These are phyloP conservation scores for Aspergillus flavus DNA, from an alignment of 2,329 filamentous ascomycete species.

Conservation along the genomic window DNA sequence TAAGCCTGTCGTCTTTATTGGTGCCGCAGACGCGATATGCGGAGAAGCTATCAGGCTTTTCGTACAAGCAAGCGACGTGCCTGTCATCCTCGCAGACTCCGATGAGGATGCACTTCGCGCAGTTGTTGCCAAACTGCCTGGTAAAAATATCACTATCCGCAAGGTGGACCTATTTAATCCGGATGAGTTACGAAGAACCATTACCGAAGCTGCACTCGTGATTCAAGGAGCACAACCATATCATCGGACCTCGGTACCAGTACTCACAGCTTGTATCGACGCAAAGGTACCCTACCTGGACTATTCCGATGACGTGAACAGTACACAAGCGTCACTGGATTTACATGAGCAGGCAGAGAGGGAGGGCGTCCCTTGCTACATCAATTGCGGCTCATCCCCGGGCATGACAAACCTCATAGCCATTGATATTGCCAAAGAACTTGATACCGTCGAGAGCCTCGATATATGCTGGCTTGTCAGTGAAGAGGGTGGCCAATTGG, in stretches of 20 bases:
- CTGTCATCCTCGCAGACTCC: not conserved
- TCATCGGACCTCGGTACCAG: not conserved
- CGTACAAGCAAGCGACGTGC: not conserved
- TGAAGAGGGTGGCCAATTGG: not conserved
- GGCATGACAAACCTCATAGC: not conserved
- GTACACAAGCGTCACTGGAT: not conserved
- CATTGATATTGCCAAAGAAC: not conserved
- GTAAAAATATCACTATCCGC: not conserved
- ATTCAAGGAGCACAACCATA: not conserved
- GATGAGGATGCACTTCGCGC: not conserved
- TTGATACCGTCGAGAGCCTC: not conserved
- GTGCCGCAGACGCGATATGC: not conserved
- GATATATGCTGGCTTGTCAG: not conserved
- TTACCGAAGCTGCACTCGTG: not conserved
- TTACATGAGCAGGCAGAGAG: not conserved
- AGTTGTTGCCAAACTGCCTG: not conserved
- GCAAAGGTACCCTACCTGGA: not conserved
- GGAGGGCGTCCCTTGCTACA: not conserved
- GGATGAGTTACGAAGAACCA: not conserved
- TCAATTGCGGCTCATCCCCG: not conserved
- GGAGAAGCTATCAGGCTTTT: not conserved
- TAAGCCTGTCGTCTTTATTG: not conserved
- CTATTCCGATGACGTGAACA: not conserved
- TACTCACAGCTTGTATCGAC: not conserved
- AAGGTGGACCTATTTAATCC: not conserved